These are phyloP conservation scores for Saccharomycopsis malanga DNA, from an alignment of 805 yeast species.

Conservation along the genomic window DNA sequence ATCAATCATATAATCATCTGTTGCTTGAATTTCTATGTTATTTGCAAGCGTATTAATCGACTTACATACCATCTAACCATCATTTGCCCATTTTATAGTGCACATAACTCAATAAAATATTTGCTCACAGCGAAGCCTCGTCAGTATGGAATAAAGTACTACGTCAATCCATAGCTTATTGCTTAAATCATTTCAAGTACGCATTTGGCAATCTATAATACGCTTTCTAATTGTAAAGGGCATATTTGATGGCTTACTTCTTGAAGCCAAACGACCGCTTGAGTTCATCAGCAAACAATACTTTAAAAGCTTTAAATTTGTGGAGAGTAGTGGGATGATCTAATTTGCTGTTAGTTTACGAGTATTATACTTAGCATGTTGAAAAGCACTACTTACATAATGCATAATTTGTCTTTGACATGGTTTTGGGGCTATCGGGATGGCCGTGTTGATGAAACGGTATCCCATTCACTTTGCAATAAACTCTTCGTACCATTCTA, in stretches of 20 bases:
- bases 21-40: no score
- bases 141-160: neutral
- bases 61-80: no score
- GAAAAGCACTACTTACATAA: slow-evolving; percentile 19
- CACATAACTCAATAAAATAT: neutral
- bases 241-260: no score
- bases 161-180: no score
- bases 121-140: neutral
- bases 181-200: neutral
- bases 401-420: slow-evolving; percentile 22
- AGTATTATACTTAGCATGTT: slow-evolving; percentile 22
- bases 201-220: no score
- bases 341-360: slow-evolving; percentile 13
- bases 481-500: slow-evolving; percentile 52
- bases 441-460: slow-evolving; percentile 29
- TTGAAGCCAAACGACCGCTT: slow-evolving; percentile 45
- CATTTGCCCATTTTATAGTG: no score
- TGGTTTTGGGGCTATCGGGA: slow-evolving; percentile 8
- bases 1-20: no score
- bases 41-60: no score
- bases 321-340: slow-evolving; percentile 49
- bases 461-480: slow-evolving; percentile 55
- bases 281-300: slow-evolving; percentile 55
- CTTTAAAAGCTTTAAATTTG: slow-evolving; percentile 52
- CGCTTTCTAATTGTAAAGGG: no score